phyloP scores from a whole-genome alignment of 1,284 basidiomycete genomes.

The Schizophyllum amplum region DNA sequence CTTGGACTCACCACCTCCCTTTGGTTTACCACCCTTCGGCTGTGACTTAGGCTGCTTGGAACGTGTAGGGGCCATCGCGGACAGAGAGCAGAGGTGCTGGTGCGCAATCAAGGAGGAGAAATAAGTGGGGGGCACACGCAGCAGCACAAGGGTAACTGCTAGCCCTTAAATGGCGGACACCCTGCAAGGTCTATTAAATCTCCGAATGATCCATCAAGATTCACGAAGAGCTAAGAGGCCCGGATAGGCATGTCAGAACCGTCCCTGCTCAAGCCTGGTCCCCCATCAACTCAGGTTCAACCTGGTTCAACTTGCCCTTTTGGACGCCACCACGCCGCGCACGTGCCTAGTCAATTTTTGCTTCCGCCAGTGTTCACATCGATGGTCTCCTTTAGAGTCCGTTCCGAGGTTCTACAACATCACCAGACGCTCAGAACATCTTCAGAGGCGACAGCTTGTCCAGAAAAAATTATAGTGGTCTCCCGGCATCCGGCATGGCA shows the following conservation, averaged over 20 bases:
- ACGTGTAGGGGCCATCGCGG: not conserved
- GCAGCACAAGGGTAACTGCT: not conserved
- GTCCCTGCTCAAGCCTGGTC: not conserved
- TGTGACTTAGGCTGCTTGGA: not conserved
- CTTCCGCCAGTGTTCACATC: not conserved
- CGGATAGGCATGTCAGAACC: not conserved
- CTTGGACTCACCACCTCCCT: not conserved
- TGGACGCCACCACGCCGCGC: not conserved
- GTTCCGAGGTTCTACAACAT: too few relatives aligned
- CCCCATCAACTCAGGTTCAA: not conserved
- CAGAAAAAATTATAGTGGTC: not conserved
- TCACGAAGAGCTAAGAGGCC: not conserved
- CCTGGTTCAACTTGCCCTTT: not conserved
- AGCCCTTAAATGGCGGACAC: not conserved
- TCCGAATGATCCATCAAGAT: not conserved
- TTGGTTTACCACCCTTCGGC: not conserved
- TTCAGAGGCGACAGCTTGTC: not conserved
- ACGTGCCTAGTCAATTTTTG: not conserved
- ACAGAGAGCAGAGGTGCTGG: not conserved
- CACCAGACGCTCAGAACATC: not conserved
- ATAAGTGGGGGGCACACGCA: not conserved
- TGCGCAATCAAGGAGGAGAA: not conserved
- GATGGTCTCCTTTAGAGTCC: not conserved
- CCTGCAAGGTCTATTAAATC: not conserved
- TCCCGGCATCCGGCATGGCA: not conserved